These are phyloP conservation scores for Ogataea allantospora DNA, from an alignment of 805 yeast genomes.

Conservation along the genomic window DNA sequence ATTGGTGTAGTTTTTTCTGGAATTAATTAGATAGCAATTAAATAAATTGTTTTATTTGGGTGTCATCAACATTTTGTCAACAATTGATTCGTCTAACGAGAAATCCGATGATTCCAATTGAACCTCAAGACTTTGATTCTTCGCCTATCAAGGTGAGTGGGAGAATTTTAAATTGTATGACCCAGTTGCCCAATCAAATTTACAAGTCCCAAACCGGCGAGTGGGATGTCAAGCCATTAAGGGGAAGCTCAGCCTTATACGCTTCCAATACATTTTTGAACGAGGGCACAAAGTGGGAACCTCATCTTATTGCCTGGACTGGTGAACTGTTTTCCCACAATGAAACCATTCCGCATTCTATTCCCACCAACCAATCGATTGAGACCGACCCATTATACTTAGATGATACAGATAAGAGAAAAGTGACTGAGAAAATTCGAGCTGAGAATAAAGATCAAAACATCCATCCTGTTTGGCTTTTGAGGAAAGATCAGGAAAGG, in stretches of 20 bases:
- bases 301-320: constrained; percentile 90
- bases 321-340: constrained; percentile 63
- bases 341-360: constrained; percentile 26
- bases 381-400: constrained; percentile 63
- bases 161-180: constrained; percentile 63
- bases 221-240: constrained; percentile 61
- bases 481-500: constrained; percentile 70
- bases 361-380: constrained; percentile 27
- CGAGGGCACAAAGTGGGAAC: constrained; percentile 77
- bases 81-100: neutral
- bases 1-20: constrained; percentile 10
- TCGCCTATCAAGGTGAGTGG: constrained; percentile 50
- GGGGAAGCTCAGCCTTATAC: constrained; percentile 85
- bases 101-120: constrained; percentile 8
- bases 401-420: constrained; percentile 52
- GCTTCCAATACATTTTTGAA: constrained; percentile 67
- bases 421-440: constrained; percentile 47
- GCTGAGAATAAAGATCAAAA: constrained; percentile 45
- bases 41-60: neutral
- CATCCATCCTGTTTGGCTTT: constrained; percentile 86
- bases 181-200: constrained; percentile 65
- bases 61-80: neutral
- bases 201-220: constrained; percentile 38
- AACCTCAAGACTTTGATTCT: constrained; percentile 23
- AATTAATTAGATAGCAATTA: constrained; percentile 8